Evolutionary conservation across 805 yeast genomes (phyloP).

Genomic region (Candida montana): DNA sequence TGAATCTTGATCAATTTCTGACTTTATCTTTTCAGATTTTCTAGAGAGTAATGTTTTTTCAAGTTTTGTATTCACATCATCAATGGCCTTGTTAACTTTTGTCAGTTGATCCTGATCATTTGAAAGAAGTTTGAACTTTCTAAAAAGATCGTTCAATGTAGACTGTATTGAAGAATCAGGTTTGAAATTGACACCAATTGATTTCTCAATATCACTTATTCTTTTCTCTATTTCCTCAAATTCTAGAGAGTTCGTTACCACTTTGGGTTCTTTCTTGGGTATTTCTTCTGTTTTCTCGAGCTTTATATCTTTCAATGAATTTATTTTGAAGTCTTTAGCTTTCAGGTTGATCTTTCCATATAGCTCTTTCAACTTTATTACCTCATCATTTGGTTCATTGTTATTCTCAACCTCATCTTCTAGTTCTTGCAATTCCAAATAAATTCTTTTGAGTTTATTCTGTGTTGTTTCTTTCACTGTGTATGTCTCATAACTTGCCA

Average conservation of each 20-base stretch:
- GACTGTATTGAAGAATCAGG: constrained; percentile 20
- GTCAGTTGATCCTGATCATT: constrained; percentile 21
- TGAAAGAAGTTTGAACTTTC: constrained; percentile 25
- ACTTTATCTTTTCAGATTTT: constrained; percentile 15
- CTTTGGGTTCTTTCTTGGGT: not conserved
- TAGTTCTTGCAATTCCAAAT: constrained; percentile 35
- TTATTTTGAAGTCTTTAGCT: constrained; percentile 11
- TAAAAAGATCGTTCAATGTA: constrained; percentile 25
- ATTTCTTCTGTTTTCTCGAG: not conserved
- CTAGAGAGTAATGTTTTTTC: constrained; percentile 24
- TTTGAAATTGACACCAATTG: constrained; percentile 14
- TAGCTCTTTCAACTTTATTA: constrained; percentile 18
- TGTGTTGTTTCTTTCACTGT: constrained; percentile 32
- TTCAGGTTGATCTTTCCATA: constrained; percentile 14
- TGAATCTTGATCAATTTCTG: constrained; percentile 19
- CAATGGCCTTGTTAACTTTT: constrained; percentile 18
- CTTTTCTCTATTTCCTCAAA: constrained; percentile 12
- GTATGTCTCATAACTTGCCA: constrained; percentile 30
- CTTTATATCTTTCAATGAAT: not conserved
- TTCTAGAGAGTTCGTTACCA: not conserved
- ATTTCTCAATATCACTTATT: constrained; percentile 14
- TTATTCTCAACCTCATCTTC: constrained; percentile 15
- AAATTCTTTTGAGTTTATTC: constrained; percentile 35
- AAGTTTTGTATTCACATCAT: constrained; percentile 23
- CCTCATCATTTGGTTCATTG: constrained; percentile 15